These are phyloP conservation scores for Fusarium vanettenii DNA, from an alignment of 2,329 filamentous ascomycete species.

Conservation along the genomic window DNA sequence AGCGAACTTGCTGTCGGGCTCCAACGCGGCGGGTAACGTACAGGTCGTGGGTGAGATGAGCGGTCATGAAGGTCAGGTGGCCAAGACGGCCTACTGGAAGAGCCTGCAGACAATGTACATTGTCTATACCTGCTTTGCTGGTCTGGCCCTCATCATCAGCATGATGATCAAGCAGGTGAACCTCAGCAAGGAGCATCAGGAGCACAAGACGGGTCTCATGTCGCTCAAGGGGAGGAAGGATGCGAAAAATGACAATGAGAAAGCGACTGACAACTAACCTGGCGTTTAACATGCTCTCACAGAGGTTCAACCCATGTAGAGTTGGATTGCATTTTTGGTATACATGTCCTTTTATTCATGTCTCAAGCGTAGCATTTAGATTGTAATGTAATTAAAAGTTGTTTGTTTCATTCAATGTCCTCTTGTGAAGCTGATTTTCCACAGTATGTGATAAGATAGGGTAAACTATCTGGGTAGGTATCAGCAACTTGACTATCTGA, in stretches of 20 bases:
- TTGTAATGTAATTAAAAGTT: conserved; percentile 5
- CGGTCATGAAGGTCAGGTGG: conserved; percentile 55
- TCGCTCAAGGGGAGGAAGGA: conserved; percentile 50
- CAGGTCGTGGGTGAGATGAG: conserved; percentile 65
- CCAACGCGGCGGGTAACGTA: conserved; percentile 70
- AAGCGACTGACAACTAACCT: conserved; percentile 25
- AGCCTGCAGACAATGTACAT: conserved; percentile 68
- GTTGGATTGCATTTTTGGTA: not conserved
- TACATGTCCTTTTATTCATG: not conserved
- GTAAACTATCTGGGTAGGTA: not conserved
- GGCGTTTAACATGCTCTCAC: not conserved
- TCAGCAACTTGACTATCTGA: not conserved
- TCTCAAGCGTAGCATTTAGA: conserved; percentile 3
- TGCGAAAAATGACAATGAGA: conserved; percentile 25
- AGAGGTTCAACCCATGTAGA: not conserved
- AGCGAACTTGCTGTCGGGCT: conserved; percentile 66
- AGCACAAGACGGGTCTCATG: conserved; percentile 68
- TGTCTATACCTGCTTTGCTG: conserved; percentile 64
- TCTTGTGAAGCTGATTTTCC: not conserved
- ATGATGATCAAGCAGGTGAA: conserved; percentile 61
- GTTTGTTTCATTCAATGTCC: not conserved
- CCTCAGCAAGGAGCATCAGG: conserved; percentile 66
- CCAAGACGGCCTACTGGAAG: conserved; percentile 60
- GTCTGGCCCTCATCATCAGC: conserved; percentile 59
- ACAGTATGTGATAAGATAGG: not conserved